A percentile compares a stretch with the other conserved stretches of the same genome.
phyloP scores from a whole-genome alignment of 306 rosid species.

The Sphenostylis stenocarpa region DNA sequence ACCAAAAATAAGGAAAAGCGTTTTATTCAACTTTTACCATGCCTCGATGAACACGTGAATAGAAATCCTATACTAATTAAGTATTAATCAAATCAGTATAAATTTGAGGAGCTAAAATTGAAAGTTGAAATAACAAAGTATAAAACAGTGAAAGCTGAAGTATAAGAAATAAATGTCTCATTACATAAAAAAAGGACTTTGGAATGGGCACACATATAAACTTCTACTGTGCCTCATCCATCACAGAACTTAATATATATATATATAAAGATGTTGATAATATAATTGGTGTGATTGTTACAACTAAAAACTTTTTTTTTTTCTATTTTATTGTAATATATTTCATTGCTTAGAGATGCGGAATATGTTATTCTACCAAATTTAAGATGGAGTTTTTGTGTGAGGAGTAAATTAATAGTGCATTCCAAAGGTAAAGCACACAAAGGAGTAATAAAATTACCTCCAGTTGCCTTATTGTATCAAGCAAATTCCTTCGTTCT shows the following conservation, averaged over 20 bases:
- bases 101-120: background rate
- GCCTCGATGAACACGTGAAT: background rate
- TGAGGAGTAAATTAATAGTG: background rate
- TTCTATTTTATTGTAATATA: background rate
- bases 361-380: background rate
- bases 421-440: constrained; percentile 12
- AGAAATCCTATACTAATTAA: background rate
- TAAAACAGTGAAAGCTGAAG: constrained; percentile 3
- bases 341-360: constrained; percentile 3
- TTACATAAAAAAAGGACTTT: background rate
- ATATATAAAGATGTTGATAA: too few relatives aligned
- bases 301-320: too few relatives aligned
- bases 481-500: constrained; percentile 76
- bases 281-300: too few relatives aligned
- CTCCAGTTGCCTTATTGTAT: constrained; percentile 87
- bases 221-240: background rate
- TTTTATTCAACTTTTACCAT: background rate
- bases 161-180: background rate
- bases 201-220: constrained; percentile 5
- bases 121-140: background rate
- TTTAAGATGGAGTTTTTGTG: background rate
- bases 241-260: background rate
- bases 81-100: background rate
- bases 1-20: background rate
- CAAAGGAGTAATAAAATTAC: constrained; percentile 42